Conservation (phyloP, 257 asterid genomes). For the Solanum peruvianum region DNA sequence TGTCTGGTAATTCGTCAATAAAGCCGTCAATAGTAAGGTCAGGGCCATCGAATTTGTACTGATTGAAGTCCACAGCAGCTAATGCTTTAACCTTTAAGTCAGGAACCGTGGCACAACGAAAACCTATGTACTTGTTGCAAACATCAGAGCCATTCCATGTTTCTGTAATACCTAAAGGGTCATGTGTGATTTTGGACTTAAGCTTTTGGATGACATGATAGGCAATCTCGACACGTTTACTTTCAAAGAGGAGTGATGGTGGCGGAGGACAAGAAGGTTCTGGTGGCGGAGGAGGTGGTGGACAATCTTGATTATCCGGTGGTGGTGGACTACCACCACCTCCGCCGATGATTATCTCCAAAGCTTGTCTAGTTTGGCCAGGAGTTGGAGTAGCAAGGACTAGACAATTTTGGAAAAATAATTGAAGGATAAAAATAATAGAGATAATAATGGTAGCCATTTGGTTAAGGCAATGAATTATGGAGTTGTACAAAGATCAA, state of each 20-base stretch:
- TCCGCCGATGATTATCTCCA: slow-evolving; percentile 26
- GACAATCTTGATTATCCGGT: neutral
- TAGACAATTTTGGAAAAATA: neutral
- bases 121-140: slow-evolving; percentile 49
- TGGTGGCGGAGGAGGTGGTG: neutral
- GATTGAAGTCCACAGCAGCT: slow-evolving; percentile 42
- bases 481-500: neutral
- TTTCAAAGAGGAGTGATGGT: neutral
- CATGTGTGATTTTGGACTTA: neutral
- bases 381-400: neutral
- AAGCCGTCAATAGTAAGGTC: slow-evolving; percentile 5
- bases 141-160: slow-evolving; percentile 43
- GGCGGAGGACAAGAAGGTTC: neutral
- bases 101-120: slow-evolving; percentile 19
- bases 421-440: neutral
- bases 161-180: neutral
- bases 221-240: slow-evolving; percentile 3
- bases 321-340: neutral
- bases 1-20: slow-evolving; percentile 20
- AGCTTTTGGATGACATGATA: slow-evolving; percentile 13
- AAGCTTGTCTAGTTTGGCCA: slow-evolving; percentile 6
- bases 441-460: neutral
- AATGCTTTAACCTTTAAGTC: neutral
- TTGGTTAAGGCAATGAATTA: neutral
- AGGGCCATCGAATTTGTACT: neutral